phyloP scores from a whole-genome alignment of 106 monocot species.

The Phalaenopsis aphrodite region DNA sequence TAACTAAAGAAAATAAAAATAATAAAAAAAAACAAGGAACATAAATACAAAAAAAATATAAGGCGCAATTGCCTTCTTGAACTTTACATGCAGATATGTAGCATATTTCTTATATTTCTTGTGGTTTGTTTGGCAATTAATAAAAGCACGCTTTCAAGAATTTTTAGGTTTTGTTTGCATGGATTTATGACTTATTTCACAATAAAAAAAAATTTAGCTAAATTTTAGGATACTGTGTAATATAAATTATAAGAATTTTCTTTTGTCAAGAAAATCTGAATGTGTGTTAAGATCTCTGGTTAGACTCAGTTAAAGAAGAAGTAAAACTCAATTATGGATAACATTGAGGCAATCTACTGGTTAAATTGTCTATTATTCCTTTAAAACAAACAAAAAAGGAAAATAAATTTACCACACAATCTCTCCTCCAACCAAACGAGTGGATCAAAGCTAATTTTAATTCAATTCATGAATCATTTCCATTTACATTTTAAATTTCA shows the following conservation, averaged over 20 bases:
- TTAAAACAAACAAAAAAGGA: too few species aligned
- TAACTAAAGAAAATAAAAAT: background rate
- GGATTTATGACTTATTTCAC: background rate
- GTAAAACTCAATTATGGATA: background rate
- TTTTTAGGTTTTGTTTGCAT: background rate
- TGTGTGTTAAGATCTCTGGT: background rate
- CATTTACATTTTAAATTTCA: too few species aligned
- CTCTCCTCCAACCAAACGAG: too few species aligned
- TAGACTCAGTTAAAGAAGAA: background rate
- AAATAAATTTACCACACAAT: too few species aligned
- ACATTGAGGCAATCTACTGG: background rate
- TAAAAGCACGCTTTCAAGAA: background rate
- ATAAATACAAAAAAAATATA: background rate
- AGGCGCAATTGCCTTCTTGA: background rate
- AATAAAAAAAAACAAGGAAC: background rate
- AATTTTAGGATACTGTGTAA: background rate
- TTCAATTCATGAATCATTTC: too few species aligned
- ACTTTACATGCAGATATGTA: background rate
- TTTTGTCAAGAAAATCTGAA: background rate
- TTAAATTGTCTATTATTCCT: too few species aligned
- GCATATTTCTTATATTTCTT: background rate
- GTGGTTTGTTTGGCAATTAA: background rate
- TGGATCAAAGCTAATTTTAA: too few species aligned
- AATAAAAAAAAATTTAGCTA: background rate
- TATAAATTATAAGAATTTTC: background rate